Base-by-base conservation (phyloP, 2,329 filamentous ascomycete genomes). In the Elsinoe batatas region DNA sequence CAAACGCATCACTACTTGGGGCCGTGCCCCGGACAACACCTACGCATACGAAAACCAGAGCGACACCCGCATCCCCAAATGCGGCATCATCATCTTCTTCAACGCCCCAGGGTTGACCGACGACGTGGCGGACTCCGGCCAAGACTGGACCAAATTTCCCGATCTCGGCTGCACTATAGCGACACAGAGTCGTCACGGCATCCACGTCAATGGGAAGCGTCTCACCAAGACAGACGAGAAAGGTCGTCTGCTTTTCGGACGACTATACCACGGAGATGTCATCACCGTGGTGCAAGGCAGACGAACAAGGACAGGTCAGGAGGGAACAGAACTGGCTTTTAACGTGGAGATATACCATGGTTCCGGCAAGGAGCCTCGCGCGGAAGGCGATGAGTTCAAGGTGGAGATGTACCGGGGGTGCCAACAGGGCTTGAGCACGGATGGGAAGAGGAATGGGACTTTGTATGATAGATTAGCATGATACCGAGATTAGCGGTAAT, bases 1-100 rank as follows among this genome's bases (percentile, higher is more conserved):
- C 10, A 78, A 81, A 38, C 81, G 82, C 3, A 71, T 88, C 61
- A 82, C 84, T 0, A 85, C 84, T 0, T 97, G 89, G 83, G 91
- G 91, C 30, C 82, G 91, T 22, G 80, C 80, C 0, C 73, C 71
- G 0, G 74, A 78, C 17, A 91, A 89, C 63, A 91, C 85, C 0
- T 71, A 83, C 30, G 74, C 83, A 2, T 88, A 90, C 63, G 70
- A 78, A 1, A 74, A 83, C 47, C 72, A 69, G 30, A 71, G 73
- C 20, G 88, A 96, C 61, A 78, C 76, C 1, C 84, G 83, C 13
- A 81, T 97, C 35, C 88, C 91, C 1, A 91, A 91, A 65, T 84
- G 84, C 60, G 89, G 88, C 0, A 82, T 95, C 62, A 85, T 87
- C 63, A 74, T 96, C 36, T 76, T 88, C 33, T 80, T 93, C 30